Evolutionary conservation across 148 eudicot species (phyloP), one percentile per base, ranked within the genome.

Genomic region (Camellia japonica): DNA sequence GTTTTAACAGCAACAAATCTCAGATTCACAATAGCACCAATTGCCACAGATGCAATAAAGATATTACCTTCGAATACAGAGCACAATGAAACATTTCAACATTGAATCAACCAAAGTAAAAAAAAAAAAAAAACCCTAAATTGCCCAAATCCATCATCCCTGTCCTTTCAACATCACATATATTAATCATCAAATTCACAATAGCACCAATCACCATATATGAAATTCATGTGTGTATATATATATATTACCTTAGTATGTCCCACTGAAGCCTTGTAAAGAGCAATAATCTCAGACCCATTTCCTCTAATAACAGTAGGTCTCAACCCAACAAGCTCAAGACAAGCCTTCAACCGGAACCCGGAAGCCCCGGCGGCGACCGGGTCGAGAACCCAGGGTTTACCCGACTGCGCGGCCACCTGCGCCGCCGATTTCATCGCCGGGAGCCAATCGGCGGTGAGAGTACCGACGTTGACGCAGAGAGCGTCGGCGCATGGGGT

Each of bases 301-400:
- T 95, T 93, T 0, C 99, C 99, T 70, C 97, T 80, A 75, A 95
- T 85, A 81, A 95, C 97, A 78, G 78, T 74, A 3, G 99, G 99
- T 71, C 82, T 86, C 85, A 93, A 74, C 55, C 49, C 84, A 43
- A 95, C 65, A 75, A 95, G 73, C 42, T 93, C 97, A 82, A 92
- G 81, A 83, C 99, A 93, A 68, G 95, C 97, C 85, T 79, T 78
- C 81, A 95, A 71, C 85, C 97, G 86, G 78, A 95, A 92, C 64
- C 79, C 61, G 18, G 97, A 88, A 49, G 87, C 93, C 0, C 95
- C 93, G 20, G 90, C 93, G 6, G 97, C 99, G 14, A 91, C 99
- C 0, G 99, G 97, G 89, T 95, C 97, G 73, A 95, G 92, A 75
- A 95, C 97, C 99, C 97, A 95, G 0, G 97, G 97, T 75, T 74